A percentile compares a stretch with the other conserved stretches of the same genome.
These are phyloP conservation scores for Podaxis mareebaensis DNA, from an alignment of 768 basidiomycete genomes.

Conservation along the genomic window DNA sequence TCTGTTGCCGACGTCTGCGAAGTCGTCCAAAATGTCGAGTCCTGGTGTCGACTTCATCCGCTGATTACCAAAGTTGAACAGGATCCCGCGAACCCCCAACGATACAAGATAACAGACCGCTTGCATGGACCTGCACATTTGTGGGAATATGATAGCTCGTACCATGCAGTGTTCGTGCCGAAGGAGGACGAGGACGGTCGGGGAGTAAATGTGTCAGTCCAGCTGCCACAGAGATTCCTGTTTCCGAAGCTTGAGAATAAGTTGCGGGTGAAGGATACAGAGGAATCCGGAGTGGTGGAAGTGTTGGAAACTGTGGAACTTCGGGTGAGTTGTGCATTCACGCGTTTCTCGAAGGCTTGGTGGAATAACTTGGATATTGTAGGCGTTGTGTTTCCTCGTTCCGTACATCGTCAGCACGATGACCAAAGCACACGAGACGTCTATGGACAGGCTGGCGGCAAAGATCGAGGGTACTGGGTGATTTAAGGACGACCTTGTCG, in stretches of 20 bases:
- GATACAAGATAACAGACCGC: conserved; percentile 15
- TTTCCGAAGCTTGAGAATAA: conserved; percentile 20
- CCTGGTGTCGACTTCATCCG: conserved; percentile 9
- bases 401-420: conserved; percentile 35
- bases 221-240: neutral
- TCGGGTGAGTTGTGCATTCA: conserved; percentile 24
- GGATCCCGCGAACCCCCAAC: conserved; percentile 11
- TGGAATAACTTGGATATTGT: neutral
- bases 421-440: conserved; percentile 26
- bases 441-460: conserved; percentile 28
- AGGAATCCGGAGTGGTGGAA: conserved; percentile 21
- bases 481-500: neutral
- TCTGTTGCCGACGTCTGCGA: conserved; percentile 7
- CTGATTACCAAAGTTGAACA: conserved; percentile 10
- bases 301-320: conserved; percentile 28
- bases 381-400: conserved; percentile 36
- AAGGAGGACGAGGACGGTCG: conserved; percentile 21
- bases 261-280: conserved; percentile 19
- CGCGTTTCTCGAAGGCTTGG: neutral
- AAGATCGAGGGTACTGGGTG: conserved; percentile 22
- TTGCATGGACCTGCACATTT: neutral
- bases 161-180: conserved; percentile 1
- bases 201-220: conserved; percentile 21
- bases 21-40: conserved; percentile 4
- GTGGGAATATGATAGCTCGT: conserved; percentile 10